These are phyloP conservation scores for Flaveria linearis DNA, from an alignment of 129 eudicot species.

Conservation along the genomic window DNA sequence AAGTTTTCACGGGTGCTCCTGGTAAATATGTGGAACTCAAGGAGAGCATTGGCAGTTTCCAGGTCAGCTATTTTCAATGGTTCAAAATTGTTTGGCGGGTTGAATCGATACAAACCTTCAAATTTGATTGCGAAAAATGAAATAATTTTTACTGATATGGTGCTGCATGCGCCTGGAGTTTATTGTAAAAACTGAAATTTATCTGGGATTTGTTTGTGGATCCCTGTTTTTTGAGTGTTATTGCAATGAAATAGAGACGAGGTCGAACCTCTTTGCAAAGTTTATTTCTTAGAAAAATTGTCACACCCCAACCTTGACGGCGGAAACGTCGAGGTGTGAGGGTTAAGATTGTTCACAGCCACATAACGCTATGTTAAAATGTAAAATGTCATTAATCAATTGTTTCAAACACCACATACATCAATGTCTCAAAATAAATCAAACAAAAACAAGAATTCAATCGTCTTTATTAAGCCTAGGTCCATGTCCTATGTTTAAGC, in stretches of 20 bases:
- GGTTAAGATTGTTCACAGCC: too few species aligned
- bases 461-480: too few species aligned
- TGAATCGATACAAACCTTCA: not conserved
- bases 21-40: slow-evolving; percentile 87
- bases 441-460: too few species aligned
- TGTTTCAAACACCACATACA: too few species aligned
- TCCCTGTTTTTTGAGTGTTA: slow-evolving; percentile 36
- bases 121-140: slow-evolving; percentile 37
- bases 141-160: slow-evolving; percentile 46
- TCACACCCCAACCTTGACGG: too few species aligned
- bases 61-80: slow-evolving; percentile 42
- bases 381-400: too few species aligned
- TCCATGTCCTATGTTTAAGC: too few species aligned
- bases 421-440: too few species aligned
- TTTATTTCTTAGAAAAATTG: slow-evolving; percentile 14
- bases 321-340: too few species aligned
- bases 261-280: slow-evolving; percentile 36
- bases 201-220: slow-evolving; percentile 32
- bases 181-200: slow-evolving; percentile 38
- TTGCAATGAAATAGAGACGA: slow-evolving; percentile 45
- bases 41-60: slow-evolving; percentile 89
- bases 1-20: slow-evolving; percentile 96
- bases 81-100: not conserved
- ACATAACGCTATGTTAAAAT: too few species aligned
- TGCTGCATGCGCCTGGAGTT: slow-evolving; percentile 47